phyloP scores from a whole-genome alignment of 305 asterid genomes.

The Stenogyne calaminthoides region DNA sequence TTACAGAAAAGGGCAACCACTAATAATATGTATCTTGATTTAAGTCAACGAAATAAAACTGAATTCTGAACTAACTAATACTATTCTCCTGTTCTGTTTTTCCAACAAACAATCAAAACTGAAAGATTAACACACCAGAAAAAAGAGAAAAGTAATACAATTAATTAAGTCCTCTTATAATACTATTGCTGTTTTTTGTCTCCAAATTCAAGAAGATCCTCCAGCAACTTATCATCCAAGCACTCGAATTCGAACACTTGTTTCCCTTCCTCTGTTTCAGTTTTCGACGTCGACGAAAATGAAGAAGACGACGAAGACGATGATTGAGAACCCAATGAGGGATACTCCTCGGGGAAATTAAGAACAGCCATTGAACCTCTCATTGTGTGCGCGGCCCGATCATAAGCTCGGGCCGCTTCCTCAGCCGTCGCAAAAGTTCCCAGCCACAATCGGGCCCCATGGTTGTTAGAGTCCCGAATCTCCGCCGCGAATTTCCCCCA shows the following conservation, averaged over 20 bases:
- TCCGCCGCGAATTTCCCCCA: conserved; percentile 82
- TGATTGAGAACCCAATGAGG: conserved; percentile 25
- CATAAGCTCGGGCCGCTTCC: conserved; percentile 74
- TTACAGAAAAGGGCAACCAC: too few relatives aligned
- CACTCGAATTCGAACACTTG: conserved; percentile 61
- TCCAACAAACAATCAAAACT: background rate
- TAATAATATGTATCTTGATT: too few relatives aligned
- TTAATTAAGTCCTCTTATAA: background rate
- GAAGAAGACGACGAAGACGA: background rate
- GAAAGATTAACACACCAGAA: background rate
- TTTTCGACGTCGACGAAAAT: background rate
- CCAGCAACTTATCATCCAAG: conserved; percentile 57
- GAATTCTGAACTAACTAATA: too few relatives aligned
- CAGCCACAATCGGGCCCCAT: conserved; percentile 62
- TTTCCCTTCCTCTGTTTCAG: conserved; percentile 27
- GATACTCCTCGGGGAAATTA: conserved; percentile 68
- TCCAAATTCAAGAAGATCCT: conserved; percentile 56
- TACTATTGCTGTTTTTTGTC: conserved; percentile 18
- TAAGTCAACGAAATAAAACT: too few relatives aligned
- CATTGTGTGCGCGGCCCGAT: conserved; percentile 60
- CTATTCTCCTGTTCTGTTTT: background rate
- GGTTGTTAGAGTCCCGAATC: conserved; percentile 55
- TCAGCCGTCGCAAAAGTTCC: conserved; percentile 72
- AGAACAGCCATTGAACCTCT: conserved; percentile 63
- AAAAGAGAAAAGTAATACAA: background rate